Base-by-base conservation (phyloP, 2,329 filamentous ascomycete species). In the Periconia sp. region DNA sequence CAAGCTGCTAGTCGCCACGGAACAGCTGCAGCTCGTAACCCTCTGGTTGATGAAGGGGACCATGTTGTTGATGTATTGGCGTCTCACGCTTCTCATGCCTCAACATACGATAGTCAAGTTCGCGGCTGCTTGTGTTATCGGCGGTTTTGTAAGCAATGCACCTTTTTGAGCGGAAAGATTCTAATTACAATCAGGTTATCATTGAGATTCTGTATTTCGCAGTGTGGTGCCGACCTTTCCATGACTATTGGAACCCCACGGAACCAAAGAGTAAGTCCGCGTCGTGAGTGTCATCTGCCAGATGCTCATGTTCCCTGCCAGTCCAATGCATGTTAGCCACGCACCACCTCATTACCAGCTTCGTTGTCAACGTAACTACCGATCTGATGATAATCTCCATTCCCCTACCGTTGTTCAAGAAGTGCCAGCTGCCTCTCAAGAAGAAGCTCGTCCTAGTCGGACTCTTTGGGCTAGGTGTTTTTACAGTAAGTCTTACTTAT, bases 381-480 rank as follows among this genome's bases (percentile, higher is more conserved):
- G 72, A 74, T 40, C 18, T 65, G 15, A 49, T 65, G 35, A 71
- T 73, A 50, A 48, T 73, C 8, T 52, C 46, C 4, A 67, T 74
- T 12, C 67, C 62, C 4, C 53, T 73, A 4, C 70, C 70, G 2
- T 68, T 74, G 11, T 13, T 28, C 11, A 5, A 13, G 11, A 28
- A 28, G 12, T n/a, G n/a, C 11, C 25, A 28, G 7, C 43, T 74
- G n/a, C 69, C 68, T 1, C 54, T 58, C 29, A 53, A 60, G 19
- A 68, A 77, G 38, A 83, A 83, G 56, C 24, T 78, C 1, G 72
- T 79, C 0, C 68, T 84, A 0, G 72, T 76, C 34, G 69, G 64
- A 24, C 72, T 83, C 34, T 81, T 84, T 56, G 72, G 71, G 3
- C 63, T 83, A 0, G 81, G 81, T 10, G 37, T 39, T 12, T 55